Percentiles rank a stretch among this genome's conserved stretches.
Conservation (phyloP, 2,329 filamentous ascomycete genomes). For the Trichoderma polysporum region DNA sequence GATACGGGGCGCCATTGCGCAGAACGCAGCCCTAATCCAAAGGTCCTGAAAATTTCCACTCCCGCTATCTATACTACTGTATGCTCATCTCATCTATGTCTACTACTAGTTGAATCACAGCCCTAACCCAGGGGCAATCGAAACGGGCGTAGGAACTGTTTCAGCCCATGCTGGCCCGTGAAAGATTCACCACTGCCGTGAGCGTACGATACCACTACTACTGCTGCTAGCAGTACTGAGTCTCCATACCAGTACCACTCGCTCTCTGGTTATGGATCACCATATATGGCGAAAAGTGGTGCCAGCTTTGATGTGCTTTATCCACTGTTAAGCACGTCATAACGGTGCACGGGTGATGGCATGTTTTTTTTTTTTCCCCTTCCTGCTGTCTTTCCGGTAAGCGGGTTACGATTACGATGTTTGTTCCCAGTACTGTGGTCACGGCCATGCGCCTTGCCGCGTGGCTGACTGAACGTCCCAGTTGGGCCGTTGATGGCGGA, state of each 20-base stretch:
- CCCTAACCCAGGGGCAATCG: constrained; percentile 10
- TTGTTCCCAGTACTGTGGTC: constrained; percentile 7
- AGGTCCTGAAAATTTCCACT: background rate
- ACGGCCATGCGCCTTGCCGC: constrained; percentile 12
- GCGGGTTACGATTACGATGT: background rate
- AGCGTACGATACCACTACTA: background rate
- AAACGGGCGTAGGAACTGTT: constrained; percentile 13
- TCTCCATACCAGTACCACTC: background rate
- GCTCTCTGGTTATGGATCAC: background rate
- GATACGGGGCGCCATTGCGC: background rate
- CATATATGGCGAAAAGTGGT: background rate
- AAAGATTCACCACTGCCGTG: constrained; percentile 14
- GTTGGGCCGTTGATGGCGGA: background rate
- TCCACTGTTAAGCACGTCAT: constrained; percentile 17
- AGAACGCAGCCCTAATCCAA: background rate
- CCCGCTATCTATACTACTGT: background rate
- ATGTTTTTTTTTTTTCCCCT: background rate
- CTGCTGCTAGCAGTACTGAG: no score
- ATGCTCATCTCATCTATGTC: background rate
- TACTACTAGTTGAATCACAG: background rate
- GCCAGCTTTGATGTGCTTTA: background rate
- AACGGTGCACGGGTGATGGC: constrained; percentile 2
- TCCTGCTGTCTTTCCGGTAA: background rate
- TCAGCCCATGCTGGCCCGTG: constrained; percentile 2
- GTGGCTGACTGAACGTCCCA: background rate